These are phyloP conservation scores for Fusarium sp. DNA, from an alignment of 2,329 filamentous ascomycete genomes.

Conservation along the genomic window DNA sequence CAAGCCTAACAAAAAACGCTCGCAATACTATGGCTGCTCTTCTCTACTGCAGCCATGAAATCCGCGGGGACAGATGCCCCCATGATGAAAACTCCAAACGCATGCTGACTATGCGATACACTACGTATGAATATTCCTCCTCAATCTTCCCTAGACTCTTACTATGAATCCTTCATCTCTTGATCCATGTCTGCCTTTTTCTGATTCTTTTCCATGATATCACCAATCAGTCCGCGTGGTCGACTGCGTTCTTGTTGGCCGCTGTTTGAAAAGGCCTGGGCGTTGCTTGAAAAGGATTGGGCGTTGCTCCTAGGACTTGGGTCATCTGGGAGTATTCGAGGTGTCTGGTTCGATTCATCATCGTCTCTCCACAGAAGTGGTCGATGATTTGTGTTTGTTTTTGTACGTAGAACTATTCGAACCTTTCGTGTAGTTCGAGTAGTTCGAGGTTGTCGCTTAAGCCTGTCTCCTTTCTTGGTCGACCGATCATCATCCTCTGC, in stretches of 20 bases:
- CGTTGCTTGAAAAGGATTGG: too few species aligned
- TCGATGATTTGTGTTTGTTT: not conserved
- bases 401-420: not conserved
- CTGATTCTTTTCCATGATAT: not conserved
- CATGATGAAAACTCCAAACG: conserved; percentile 22
- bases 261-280: too few species aligned
- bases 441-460: not conserved
- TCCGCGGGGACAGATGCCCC: conserved; percentile 25
- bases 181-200: not conserved
- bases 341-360: not conserved
- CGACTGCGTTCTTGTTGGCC: not conserved
- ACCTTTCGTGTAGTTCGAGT: not conserved
- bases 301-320: too few species aligned
- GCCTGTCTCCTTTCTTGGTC: not conserved
- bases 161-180: not conserved
- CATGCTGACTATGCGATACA: conserved; percentile 13
- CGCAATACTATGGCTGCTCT: conserved; percentile 9
- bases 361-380: not conserved
- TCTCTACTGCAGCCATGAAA: conserved; percentile 19
- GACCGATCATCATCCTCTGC: not conserved
- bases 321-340: too few species aligned
- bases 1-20: not conserved
- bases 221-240: conserved; percentile 7
- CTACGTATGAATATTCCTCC: not conserved
- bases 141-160: not conserved